These are phyloP conservation scores for Wolfiporia cocos DNA, from an alignment of 1,284 basidiomycete species.

Conservation along the genomic window DNA sequence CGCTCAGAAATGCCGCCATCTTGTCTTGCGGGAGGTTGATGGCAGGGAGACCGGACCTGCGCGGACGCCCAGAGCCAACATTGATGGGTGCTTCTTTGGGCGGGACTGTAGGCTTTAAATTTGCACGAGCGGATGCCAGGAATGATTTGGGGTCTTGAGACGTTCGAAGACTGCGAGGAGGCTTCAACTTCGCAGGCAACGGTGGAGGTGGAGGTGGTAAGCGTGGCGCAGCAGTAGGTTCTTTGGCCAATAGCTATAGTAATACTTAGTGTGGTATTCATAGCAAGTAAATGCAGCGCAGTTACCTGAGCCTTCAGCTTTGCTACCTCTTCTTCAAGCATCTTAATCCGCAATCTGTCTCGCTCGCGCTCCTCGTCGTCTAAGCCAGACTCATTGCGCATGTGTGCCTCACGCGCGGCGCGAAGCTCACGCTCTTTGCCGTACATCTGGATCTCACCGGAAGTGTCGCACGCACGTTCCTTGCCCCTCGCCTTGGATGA, in stretches of 20 bases:
- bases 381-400: slow-evolving; percentile 33
- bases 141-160: slow-evolving; percentile 32
- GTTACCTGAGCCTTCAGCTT: slow-evolving; percentile 57
- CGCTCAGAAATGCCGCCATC: slow-evolving; percentile 72
- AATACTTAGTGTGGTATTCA: too few species aligned
- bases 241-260: too few species aligned
- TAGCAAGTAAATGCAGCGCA: too few species aligned
- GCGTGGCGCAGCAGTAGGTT: neutral
- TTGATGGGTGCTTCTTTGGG: slow-evolving; percentile 65
- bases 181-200: slow-evolving; percentile 27
- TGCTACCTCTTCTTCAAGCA: slow-evolving; percentile 62
- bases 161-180: slow-evolving; percentile 23
- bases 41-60: slow-evolving; percentile 54
- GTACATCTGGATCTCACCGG: slow-evolving; percentile 39
- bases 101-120: slow-evolving; percentile 49
- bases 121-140: slow-evolving; percentile 54
- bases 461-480: slow-evolving; percentile 37
- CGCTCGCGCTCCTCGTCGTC: slow-evolving; percentile 37
- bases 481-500: slow-evolving; percentile 40
- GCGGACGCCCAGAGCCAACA: slow-evolving; percentile 25
- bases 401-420: slow-evolving; percentile 45
- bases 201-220: slow-evolving; percentile 18
- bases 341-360: slow-evolving; percentile 59
- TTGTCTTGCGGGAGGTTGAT: slow-evolving; percentile 68
- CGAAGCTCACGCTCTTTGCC: slow-evolving; percentile 57